Evolutionary conservation across 352 stramenopile genomes (phyloP).

Genomic region (Phytophthora podocarpi): DNA sequence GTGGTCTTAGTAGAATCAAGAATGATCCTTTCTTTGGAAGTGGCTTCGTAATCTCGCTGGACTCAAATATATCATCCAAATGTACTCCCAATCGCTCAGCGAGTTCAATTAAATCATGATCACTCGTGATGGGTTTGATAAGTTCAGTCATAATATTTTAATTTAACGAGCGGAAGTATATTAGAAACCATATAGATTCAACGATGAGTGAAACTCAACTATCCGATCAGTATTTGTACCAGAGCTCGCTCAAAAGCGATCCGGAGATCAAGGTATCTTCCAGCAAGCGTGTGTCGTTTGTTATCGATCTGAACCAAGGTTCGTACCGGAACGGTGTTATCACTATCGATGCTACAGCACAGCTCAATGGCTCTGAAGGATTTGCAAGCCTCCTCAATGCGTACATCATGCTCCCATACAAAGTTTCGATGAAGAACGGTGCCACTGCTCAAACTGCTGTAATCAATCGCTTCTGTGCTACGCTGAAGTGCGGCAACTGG

Average conservation of each 20-base stretch:
- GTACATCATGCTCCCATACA: slow-evolving; percentile 6
- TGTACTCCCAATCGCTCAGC: background rate
- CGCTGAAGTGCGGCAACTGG: background rate
- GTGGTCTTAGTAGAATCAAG: slow-evolving; percentile 1
- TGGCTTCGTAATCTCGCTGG: background rate
- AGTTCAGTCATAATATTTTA: no score
- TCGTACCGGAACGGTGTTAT: background rate
- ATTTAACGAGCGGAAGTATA: no score
- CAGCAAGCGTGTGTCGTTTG: background rate
- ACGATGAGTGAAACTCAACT: no score
- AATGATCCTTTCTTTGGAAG: no score
- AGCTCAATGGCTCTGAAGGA: background rate
- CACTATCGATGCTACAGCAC: background rate
- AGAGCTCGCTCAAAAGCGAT: no score
- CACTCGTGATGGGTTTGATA: slow-evolving; percentile 6
- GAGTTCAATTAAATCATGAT: background rate
- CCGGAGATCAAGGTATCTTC: no score
- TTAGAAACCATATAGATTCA: no score
- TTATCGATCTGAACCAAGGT: slow-evolving; percentile 4
- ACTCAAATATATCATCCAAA: background rate
- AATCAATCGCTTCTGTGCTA: background rate
- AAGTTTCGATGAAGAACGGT: slow-evolving; percentile 5
- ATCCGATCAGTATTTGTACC: no score
- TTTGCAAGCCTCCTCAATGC: background rate
- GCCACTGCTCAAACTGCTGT: background rate